Evolutionary conservation across 1,139 yeast genomes (phyloP), one percentile per base, ranked within the genome.

Genomic region (Diutina sp.): DNA sequence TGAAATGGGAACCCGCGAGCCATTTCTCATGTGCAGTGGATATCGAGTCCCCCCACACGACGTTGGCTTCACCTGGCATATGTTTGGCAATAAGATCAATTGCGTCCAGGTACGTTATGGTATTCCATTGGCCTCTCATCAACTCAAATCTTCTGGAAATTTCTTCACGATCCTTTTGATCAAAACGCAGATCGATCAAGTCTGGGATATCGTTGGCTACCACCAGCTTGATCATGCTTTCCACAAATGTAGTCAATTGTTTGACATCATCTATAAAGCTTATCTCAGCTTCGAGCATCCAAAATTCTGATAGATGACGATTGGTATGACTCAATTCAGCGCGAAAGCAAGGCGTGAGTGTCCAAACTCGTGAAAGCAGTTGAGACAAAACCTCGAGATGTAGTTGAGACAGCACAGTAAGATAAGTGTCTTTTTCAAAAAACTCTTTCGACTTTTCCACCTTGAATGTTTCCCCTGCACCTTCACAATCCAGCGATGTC

Each of bases 231-330:
- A 90, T 75, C 91, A 91, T 84, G 2, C 67, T 65, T 67, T 90
- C 96, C 1, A 87, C 82, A 57, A 90, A 79, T 2, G 65, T 65
- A 14, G 93, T 84, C 57, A 95, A 71, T 60, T 86, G 87, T 2
- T 68, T 65, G 7, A 90, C 76, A 14, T 73, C 68, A 11, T 79
- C 76, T 2, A 87, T 71, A 67, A 87, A 87, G 14, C 90, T 83
- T 38, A 90, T 68, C 66, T 95, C 99, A 0, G 91, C 96, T 69
- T 95, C 99, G 3, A 93, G 72, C 97, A 95, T 91, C 97, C 98
- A 93, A 69, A 95, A 95, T 68, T 95, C 99, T 60, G 95, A 82
- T 60, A 95, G 71, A 67, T 95, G 99, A 55, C 99, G 78, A 63
- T 84, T 88, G 0, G 99, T 95, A 63, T 90, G 90, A 56, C 96